Percentiles rank a stretch among this genome's conserved stretches.
phyloP scores from a whole-genome alignment of 495 filamentous ascomycete genomes.

The Hypomontagnella monticulosa region DNA sequence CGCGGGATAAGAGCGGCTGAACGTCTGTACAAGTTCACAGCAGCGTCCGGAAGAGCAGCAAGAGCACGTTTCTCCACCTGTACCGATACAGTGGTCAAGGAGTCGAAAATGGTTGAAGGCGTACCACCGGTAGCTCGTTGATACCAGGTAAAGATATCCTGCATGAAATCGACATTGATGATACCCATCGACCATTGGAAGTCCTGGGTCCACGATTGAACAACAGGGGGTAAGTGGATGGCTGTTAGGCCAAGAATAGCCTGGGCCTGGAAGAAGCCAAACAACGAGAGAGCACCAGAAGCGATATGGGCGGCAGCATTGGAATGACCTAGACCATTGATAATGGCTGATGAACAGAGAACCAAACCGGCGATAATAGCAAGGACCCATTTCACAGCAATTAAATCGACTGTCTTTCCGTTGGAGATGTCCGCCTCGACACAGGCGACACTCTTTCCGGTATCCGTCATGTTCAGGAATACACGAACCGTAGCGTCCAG shows the following conservation, averaged over 20 bases:
- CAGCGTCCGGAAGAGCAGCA: slow-evolving; percentile 58
- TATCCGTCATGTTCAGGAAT: slow-evolving; percentile 73
- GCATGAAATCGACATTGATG: slow-evolving; percentile 86
- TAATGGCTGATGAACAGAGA: slow-evolving; percentile 82
- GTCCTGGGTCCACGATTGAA: slow-evolving; percentile 95
- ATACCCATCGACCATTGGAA: slow-evolving; percentile 99
- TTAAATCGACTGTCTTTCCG: slow-evolving; percentile 89
- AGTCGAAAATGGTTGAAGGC: slow-evolving; percentile 80
- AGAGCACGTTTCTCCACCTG: slow-evolving; percentile 78
- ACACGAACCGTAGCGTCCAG: slow-evolving; percentile 89
- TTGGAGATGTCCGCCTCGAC: slow-evolving; percentile 91
- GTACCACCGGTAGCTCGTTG: slow-evolving; percentile 92
- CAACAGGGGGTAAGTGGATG: slow-evolving; percentile 88
- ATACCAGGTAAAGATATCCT: slow-evolving; percentile 93
- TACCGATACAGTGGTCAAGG: slow-evolving; percentile 79
- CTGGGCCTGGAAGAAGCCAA: slow-evolving; percentile 95
- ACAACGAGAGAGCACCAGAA: slow-evolving; percentile 89
- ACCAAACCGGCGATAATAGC: slow-evolving; percentile 87
- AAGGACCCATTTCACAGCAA: slow-evolving; percentile 87
- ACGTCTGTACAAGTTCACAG: slow-evolving; percentile 51
- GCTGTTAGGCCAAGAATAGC: slow-evolving; percentile 92
- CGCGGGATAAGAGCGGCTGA: slow-evolving; percentile 43
- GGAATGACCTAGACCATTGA: slow-evolving; percentile 86
- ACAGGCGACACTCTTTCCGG: slow-evolving; percentile 76
- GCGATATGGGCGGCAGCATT: slow-evolving; percentile 97